phyloP scores from a whole-genome alignment of 2,329 filamentous ascomycete species.

The Talaromyces piceae region DNA sequence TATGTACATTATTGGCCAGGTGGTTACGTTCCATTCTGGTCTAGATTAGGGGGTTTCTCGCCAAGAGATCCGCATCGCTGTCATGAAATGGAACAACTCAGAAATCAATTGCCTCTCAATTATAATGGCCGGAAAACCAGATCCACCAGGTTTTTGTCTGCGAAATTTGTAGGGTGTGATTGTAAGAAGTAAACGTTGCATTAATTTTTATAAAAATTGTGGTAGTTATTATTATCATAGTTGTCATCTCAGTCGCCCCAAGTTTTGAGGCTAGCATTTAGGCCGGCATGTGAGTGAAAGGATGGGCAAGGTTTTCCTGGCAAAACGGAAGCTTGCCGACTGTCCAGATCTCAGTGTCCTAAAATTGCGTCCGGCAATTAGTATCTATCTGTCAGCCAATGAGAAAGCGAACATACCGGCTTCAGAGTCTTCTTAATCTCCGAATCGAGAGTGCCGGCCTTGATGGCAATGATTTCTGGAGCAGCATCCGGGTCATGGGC shows the following conservation, averaged over 20 bases:
- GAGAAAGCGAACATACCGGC: constrained; percentile 33
- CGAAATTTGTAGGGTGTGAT: too few relatives aligned
- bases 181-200: too few relatives aligned
- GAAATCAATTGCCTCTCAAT: too few relatives aligned
- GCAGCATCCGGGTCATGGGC: constrained; percentile 64
- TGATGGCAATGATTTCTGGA: constrained; percentile 62
- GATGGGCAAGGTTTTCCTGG: constrained; percentile 56
- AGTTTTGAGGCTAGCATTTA: constrained; percentile 24
- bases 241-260: not conserved
- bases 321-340: constrained; percentile 62
- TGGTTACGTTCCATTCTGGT: too few relatives aligned
- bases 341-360: constrained; percentile 62
- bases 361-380: not conserved
- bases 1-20: too few relatives aligned
- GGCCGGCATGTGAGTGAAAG: constrained; percentile 58
- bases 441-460: constrained; percentile 56
- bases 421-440: constrained; percentile 62
- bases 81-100: too few relatives aligned
- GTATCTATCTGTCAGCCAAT: constrained; percentile 25
- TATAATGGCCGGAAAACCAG: too few relatives aligned
- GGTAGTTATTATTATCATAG: not conserved
- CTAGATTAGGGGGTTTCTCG: too few relatives aligned
- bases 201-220: not conserved
- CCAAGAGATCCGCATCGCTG: too few relatives aligned
- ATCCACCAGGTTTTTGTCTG: too few relatives aligned